A percentile compares a stretch with the other conserved stretches of the same genome.
phyloP scores from a whole-genome alignment of 768 basidiomycete genomes.

The Clavaria fumosa region DNA sequence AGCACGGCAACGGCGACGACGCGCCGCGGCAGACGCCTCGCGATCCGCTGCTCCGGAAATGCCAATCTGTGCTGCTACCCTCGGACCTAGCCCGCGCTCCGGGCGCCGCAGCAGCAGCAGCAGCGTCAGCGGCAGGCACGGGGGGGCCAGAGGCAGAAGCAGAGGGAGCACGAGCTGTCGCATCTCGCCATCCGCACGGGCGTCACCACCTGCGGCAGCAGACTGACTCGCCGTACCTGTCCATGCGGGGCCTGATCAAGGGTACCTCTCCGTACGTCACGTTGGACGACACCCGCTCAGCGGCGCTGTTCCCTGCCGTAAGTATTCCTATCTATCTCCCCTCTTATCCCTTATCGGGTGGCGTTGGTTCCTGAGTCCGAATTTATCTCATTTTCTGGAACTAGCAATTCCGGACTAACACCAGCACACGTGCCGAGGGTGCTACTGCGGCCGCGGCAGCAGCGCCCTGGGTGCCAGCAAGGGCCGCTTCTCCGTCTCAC shows the following conservation, averaged over 20 bases:
- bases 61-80: background rate
- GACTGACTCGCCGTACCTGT: conserved; percentile 21
- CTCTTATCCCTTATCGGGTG: too few species aligned
- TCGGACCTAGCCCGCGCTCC: background rate
- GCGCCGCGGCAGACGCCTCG: too few species aligned
- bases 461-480: background rate
- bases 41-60: background rate
- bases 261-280: conserved; percentile 30
- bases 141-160: too few species aligned
- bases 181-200: too few species aligned
- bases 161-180: too few species aligned
- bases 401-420: too few species aligned
- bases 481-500: background rate
- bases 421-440: background rate
- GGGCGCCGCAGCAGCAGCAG: too few species aligned
- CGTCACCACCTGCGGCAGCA: background rate
- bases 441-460: background rate
- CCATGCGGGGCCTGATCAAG: conserved; percentile 21
- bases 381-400: too few species aligned
- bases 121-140: too few species aligned
- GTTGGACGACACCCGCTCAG: conserved; percentile 29
- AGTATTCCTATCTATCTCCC: conserved; percentile 16
- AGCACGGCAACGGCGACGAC: too few species aligned
- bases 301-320: conserved; percentile 28
- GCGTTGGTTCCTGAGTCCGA: too few species aligned